Conservation (phyloP, 2,329 filamentous ascomycete genomes). For the Paecilomyces fulvus region DNA sequence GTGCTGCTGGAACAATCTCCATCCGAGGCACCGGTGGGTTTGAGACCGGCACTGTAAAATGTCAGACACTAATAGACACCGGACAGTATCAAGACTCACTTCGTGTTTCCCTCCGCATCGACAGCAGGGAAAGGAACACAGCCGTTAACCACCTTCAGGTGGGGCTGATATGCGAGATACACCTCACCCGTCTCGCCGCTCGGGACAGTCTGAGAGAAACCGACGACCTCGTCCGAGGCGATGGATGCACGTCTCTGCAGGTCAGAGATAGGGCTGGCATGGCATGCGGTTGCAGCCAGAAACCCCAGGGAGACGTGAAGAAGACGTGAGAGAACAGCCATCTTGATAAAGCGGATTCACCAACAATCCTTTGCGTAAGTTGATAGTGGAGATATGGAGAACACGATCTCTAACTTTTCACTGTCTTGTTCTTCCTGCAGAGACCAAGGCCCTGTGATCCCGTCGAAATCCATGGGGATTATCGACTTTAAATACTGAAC, state of each 20-base stretch:
- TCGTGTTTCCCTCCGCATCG: conserved; percentile 48
- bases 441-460: background rate
- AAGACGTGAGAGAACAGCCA: background rate
- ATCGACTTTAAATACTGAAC: background rate
- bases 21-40: conserved; percentile 29
- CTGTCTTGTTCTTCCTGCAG: background rate
- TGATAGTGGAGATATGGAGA: background rate
- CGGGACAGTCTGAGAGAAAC: conserved; percentile 47
- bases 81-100: conserved; percentile 30
- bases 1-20: conserved; percentile 36
- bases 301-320: background rate
- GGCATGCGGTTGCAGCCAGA: background rate
- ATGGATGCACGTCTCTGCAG: conserved; percentile 32
- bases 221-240: conserved; percentile 41
- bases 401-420: background rate
- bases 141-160: conserved; percentile 47
- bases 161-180: conserved; percentile 50
- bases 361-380: background rate
- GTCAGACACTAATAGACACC: background rate
- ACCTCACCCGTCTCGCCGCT: conserved; percentile 38
- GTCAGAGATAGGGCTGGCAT: background rate
- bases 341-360: background rate
- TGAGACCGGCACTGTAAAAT: conserved; percentile 34
- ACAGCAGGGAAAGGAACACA: conserved; percentile 58
- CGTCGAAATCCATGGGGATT: background rate